A percentile compares a stretch with the other conserved stretches of the same genome.
These are phyloP conservation scores for Musa schizocarpa DNA, from an alignment of 176 grass and related monocot genomes.

Conservation along the genomic window DNA sequence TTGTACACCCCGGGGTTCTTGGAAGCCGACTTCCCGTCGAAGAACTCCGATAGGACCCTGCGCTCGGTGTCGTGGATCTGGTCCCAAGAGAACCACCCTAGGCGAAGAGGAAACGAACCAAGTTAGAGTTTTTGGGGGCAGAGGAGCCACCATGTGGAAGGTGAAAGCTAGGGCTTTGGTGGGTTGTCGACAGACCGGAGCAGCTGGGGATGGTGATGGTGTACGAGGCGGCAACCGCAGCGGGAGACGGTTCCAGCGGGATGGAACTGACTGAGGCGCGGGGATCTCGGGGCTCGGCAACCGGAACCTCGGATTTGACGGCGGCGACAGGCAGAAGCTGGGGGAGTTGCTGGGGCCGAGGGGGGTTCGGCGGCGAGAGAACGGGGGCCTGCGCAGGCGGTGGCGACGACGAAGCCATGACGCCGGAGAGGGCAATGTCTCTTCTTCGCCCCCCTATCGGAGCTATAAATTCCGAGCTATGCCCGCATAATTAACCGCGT, in stretches of 20 bases:
- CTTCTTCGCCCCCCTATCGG: background rate
- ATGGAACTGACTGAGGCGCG: background rate
- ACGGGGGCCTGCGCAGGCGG: background rate
- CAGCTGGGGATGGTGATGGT: conserved; percentile 78
- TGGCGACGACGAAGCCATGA: background rate
- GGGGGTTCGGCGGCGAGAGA: conserved; percentile 1
- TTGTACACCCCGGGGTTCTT: conserved; percentile 68
- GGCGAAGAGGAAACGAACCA: background rate
- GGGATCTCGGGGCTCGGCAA: conserved; percentile 5
- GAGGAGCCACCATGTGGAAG: background rate
- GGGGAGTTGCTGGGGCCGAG: background rate
- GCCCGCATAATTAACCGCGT: background rate
- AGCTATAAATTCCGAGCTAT: background rate
- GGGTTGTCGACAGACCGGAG: conserved; percentile 38
- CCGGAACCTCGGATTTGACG: conserved; percentile 37
- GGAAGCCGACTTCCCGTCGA: conserved; percentile 47
- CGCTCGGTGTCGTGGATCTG: conserved; percentile 78
- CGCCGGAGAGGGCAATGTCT: background rate
- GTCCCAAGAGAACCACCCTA: conserved; percentile 84
- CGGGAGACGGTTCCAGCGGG: conserved; percentile 5
- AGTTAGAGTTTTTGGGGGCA: conserved; percentile 18
- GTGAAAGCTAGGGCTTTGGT: conserved; percentile 3
- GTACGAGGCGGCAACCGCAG: conserved; percentile 26
- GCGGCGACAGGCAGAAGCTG: conserved; percentile 9
- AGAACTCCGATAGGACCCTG: conserved; percentile 74